A percentile compares a stretch with the other conserved stretches of the same genome.
phyloP scores from a whole-genome alignment of 495 filamentous ascomycete species.

The Neurospora sp. region DNA sequence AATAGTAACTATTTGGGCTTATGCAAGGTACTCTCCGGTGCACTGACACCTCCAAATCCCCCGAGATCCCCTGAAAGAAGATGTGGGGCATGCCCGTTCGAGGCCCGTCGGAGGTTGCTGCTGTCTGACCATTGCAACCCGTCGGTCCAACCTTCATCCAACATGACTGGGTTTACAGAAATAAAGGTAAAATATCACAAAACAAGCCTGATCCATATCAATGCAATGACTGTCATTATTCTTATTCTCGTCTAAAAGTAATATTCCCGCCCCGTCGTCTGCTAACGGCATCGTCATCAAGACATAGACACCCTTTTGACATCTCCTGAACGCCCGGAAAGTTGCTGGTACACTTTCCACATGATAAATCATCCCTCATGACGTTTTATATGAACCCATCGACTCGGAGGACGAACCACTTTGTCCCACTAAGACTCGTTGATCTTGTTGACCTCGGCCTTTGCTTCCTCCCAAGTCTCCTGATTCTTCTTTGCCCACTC shows the following conservation, averaged over 20 bases:
- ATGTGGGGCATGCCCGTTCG: background rate
- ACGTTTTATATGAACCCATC: background rate
- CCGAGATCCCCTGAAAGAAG: background rate
- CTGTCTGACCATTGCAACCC: background rate
- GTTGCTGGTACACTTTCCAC: background rate
- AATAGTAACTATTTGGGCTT: background rate
- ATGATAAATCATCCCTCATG: background rate
- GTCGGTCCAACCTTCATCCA: background rate
- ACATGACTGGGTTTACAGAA: background rate
- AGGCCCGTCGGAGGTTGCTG: background rate
- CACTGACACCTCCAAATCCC: background rate
- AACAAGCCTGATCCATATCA: background rate
- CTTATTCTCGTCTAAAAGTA: background rate
- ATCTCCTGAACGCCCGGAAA: background rate
- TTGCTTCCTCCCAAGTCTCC: conserved; percentile 93
- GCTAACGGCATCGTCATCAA: background rate
- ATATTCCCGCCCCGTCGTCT: background rate
- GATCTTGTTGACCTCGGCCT: conserved; percentile 87
- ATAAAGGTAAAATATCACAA: background rate
- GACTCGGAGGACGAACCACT: background rate
- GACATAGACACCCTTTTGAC: background rate
- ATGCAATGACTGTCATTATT: background rate
- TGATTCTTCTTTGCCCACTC: conserved; percentile 98
- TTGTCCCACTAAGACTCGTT: conserved; percentile 30
- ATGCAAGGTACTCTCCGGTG: background rate